Evolutionary conservation across 306 rosid genomes (phyloP).

Genomic region (Fragaria iinumae): DNA sequence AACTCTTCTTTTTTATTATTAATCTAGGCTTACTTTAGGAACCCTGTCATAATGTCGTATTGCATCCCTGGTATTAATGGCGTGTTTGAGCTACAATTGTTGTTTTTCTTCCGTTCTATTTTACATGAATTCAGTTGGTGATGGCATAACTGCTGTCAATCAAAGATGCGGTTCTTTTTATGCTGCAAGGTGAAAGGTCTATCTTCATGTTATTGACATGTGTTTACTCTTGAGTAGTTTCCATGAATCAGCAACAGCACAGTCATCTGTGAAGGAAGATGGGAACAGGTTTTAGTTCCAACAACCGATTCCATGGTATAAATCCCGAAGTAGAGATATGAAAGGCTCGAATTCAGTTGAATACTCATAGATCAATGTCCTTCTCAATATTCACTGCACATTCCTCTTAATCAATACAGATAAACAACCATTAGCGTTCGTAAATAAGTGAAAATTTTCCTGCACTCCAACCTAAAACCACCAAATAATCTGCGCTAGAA

Average conservation of each 20-base stretch:
- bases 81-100: neutral
- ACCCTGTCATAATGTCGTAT: constrained; percentile 3
- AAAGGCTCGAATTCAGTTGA: constrained; percentile 6
- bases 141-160: neutral
- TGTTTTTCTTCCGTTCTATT: no score
- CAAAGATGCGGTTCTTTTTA: neutral
- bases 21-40: constrained; percentile 12
- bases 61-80: neutral
- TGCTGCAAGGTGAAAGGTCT: neutral
- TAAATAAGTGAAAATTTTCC: constrained; percentile 5
- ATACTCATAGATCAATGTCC: neutral
- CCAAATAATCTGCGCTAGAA: constrained; percentile 24
- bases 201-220: neutral
- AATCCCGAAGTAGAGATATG: neutral
- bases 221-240: neutral
- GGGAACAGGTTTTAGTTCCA: neutral
- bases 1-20: neutral
- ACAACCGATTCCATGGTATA: neutral
- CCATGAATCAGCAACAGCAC: neutral
- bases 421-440: neutral
- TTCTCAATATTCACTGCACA: neutral
- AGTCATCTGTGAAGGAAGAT: neutral
- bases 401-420: neutral
- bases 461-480: constrained; percentile 20
- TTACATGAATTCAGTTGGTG: neutral